phyloP scores from a whole-genome alignment of 106 monocot species.

The Dioscorea alata region DNA sequence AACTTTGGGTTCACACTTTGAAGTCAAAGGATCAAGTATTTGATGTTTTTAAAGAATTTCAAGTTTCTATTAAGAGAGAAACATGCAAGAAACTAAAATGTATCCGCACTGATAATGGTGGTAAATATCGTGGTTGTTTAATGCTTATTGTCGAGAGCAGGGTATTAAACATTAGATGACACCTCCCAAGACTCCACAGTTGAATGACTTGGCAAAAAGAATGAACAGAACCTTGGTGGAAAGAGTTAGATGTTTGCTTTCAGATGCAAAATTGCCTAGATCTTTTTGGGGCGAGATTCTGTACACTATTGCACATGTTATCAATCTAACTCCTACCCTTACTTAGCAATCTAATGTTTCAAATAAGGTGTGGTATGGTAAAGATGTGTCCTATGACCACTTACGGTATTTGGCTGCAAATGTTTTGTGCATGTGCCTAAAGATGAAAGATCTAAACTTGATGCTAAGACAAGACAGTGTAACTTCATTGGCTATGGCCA shows the following conservation, averaged over 20 bases:
- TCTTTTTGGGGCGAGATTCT: conserved; percentile 10
- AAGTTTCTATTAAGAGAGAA: background rate
- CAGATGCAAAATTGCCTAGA: conserved; percentile 4
- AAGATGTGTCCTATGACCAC: conserved; percentile 3
- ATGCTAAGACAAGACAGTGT: conserved; percentile 1
- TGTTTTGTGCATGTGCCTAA: conserved; percentile 6
- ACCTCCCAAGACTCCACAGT: background rate
- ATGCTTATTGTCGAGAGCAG: background rate
- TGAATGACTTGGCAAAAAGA: background rate
- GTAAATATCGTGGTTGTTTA: conserved; percentile 1
- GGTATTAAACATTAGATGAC: conserved; percentile 5
- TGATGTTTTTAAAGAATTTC: conserved; percentile 5
- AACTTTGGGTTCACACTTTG: background rate
- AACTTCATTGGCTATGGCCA: conserved; percentile 6
- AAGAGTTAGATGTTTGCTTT: background rate
- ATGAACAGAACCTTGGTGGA: conserved; percentile 3
- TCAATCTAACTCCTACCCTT: conserved; percentile 2
- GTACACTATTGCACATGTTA: conserved; percentile 4
- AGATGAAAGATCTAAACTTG: conserved; percentile 12
- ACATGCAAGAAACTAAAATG: conserved; percentile 1
- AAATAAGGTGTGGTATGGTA: conserved; percentile 5
- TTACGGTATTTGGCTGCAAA: conserved; percentile 5
- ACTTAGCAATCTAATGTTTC: background rate
- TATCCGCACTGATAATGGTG: conserved; percentile 8
- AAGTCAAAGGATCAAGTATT: conserved; percentile 4